Percentiles rank a stretch among this genome's conserved stretches.
These are phyloP conservation scores for Bauhinia variegata DNA, from an alignment of 306 rosid genomes.

Conservation along the genomic window DNA sequence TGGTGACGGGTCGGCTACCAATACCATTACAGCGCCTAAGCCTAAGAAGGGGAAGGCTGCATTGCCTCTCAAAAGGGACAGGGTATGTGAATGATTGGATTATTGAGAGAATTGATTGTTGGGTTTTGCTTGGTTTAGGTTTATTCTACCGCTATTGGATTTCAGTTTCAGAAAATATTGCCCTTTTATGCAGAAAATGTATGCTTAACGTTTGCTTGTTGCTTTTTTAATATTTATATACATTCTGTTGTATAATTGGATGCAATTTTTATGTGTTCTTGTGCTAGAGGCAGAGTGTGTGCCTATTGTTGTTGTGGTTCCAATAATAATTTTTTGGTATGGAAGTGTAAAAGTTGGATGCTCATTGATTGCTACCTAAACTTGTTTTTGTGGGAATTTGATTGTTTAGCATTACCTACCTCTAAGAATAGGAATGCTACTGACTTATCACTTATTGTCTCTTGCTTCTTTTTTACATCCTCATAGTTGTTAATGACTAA, in stretches of 20 bases:
- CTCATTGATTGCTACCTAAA: neutral
- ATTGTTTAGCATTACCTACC: neutral
- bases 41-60: slow-evolving; percentile 95
- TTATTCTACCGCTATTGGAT: slow-evolving; percentile 24
- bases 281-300: no score
- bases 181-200: slow-evolving; percentile 6
- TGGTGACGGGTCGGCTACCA: slow-evolving; percentile 22
- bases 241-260: neutral
- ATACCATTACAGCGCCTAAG: slow-evolving; percentile 40
- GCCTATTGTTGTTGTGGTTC: neutral
- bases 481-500: neutral
- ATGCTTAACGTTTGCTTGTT: neutral
- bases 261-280: no score
- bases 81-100: slow-evolving; percentile 48
- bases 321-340: neutral
- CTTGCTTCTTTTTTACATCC: neutral
- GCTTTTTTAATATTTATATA: neutral
- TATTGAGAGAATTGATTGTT: neutral
- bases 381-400: neutral
- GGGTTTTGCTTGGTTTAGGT: slow-evolving; percentile 33
- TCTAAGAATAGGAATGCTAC: neutral
- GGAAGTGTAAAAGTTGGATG: no score
- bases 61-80: slow-evolving; percentile 83
- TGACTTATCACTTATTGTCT: neutral
- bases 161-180: slow-evolving; percentile 20